Percentiles rank a stretch among this genome's conserved stretches.
Evolutionary conservation across 768 basidiomycete species (phyloP).

Genomic region (Cyclocybe aegerita): DNA sequence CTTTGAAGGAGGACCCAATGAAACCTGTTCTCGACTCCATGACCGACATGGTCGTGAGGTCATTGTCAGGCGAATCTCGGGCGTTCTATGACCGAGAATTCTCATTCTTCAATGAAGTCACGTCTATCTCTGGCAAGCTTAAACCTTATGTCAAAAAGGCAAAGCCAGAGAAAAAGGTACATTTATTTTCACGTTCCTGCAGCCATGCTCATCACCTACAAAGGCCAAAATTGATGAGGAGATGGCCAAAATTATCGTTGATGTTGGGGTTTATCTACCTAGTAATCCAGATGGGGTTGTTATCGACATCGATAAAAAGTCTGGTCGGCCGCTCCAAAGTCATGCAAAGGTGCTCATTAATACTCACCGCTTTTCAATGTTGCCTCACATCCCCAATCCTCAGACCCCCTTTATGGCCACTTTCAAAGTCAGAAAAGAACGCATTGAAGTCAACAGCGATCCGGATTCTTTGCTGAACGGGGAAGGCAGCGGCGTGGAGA

Average conservation of each 20-base stretch:
- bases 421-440: slow-evolving; percentile 94
- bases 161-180: slow-evolving; percentile 94
- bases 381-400: not conserved
- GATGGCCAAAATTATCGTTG: slow-evolving; percentile 93
- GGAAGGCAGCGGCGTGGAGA: slow-evolving; percentile 57
- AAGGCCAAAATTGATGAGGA: slow-evolving; percentile 99
- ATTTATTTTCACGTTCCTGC: not conserved
- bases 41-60: slow-evolving; percentile 75
- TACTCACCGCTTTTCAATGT: no score
- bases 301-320: slow-evolving; percentile 96
- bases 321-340: slow-evolving; percentile 93
- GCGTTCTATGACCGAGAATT: slow-evolving; percentile 95
- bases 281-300: slow-evolving; percentile 97
- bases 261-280: slow-evolving; percentile 95
- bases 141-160: slow-evolving; percentile 95
- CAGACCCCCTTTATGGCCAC: slow-evolving; percentile 99
- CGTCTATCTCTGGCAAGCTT: slow-evolving; percentile 96
- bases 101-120: slow-evolving; percentile 92
- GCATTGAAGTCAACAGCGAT: slow-evolving; percentile 62
- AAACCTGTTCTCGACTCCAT: slow-evolving; percentile 93
- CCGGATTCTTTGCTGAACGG: slow-evolving; percentile 73
- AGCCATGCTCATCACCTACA: slow-evolving; percentile 5
- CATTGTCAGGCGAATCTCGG: slow-evolving; percentile 86
- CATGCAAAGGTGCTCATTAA: slow-evolving; percentile 82
- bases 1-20: slow-evolving; percentile 83